Base-by-base conservation (phyloP, 2,329 filamentous ascomycete genomes). In the Pezizomycotina sp. region DNA sequence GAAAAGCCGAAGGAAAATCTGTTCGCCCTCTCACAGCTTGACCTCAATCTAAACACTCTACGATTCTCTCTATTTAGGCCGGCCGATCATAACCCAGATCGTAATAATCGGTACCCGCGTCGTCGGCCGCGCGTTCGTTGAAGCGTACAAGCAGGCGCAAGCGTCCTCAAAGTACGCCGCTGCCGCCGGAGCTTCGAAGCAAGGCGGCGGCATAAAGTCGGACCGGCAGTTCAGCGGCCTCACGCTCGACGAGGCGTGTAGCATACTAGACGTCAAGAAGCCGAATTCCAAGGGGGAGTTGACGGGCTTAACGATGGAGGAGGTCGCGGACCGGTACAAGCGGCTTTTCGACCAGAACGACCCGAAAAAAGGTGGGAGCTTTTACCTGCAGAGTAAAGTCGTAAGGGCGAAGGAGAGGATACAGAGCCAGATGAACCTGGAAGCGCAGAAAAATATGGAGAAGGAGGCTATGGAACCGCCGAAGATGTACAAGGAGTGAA, bases 371-470 rank as follows among this genome's bases (percentile, higher is more conserved):
- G 89, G 89, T 22, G 89, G 89, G 34, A 93, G 83, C 53, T 98
- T 98, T 61, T 98, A 98, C 60, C 66, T 98, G 31, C 89, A 98
- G 62, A 95, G 86, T 66, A 98, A 98, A 63, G 73, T 98, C 36
- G 61, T 95, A 50, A 68, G 89, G 45, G 89, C 89, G 40, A 71
- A 86, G 52, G 86, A 98, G 62, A 67, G 89, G 47, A 77, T 98
- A 61, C 86, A 95, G 63, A 68, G 77, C 52, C 86, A 98, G 60
- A 63, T 89, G 25, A 67, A 74, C 47, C 73, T 78, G 41, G 69
- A 74, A 42, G 65, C 73, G 52, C 75, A 80, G 55, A 29, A 36
- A 15, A 45, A 39, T 16, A 47, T 33, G 26, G 73, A 75, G 55
- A 67, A 69, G 9, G 72, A 74, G 49, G 65, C 72, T 52, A 82